Percentiles rank a stretch among this genome's conserved stretches.
phyloP scores from a whole-genome alignment of 257 asterid genomes.

The Ehretia macrophylla region DNA sequence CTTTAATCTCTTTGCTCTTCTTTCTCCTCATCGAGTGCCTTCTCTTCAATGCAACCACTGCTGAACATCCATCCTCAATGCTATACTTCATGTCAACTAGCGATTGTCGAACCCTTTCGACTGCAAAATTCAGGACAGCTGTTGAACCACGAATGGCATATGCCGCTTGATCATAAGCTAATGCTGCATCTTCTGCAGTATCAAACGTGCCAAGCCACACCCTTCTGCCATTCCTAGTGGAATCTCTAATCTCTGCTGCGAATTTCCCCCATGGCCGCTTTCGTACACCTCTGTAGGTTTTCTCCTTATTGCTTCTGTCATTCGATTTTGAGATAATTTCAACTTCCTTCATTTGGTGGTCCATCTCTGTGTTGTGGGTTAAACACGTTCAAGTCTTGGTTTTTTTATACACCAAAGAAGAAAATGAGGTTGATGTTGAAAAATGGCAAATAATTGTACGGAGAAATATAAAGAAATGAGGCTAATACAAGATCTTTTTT shows the following conservation, averaged over 20 bases:
- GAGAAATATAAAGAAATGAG: too few species aligned
- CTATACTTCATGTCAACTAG: slow-evolving; percentile 14
- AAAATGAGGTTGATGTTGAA: neutral
- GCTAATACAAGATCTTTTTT: too few species aligned
- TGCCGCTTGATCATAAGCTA: slow-evolving; percentile 42
- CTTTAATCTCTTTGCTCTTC: neutral
- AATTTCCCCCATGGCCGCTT: slow-evolving; percentile 37
- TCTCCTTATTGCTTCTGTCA: slow-evolving; percentile 2
- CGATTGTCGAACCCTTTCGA: slow-evolving; percentile 22
- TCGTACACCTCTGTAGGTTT: slow-evolving; percentile 35
- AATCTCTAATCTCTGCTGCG: slow-evolving; percentile 42
- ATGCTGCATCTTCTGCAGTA: slow-evolving; percentile 32
- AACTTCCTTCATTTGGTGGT: slow-evolving; percentile 15
- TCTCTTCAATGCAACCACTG: slow-evolving; percentile 30
- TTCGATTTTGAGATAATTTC: neutral
- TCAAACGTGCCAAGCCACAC: slow-evolving; percentile 42
- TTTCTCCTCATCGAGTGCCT: slow-evolving; percentile 17
- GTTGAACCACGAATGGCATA: slow-evolving; percentile 22
- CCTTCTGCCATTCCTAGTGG: slow-evolving; percentile 35
- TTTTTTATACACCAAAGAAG: neutral
- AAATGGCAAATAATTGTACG: too few species aligned
- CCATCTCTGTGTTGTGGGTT: neutral
- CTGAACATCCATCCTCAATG: slow-evolving; percentile 23
- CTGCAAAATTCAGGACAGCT: slow-evolving; percentile 30
- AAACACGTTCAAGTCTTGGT: neutral